Base-by-base conservation (phyloP, 768 basidiomycete species). In the Russula foetens region DNA sequence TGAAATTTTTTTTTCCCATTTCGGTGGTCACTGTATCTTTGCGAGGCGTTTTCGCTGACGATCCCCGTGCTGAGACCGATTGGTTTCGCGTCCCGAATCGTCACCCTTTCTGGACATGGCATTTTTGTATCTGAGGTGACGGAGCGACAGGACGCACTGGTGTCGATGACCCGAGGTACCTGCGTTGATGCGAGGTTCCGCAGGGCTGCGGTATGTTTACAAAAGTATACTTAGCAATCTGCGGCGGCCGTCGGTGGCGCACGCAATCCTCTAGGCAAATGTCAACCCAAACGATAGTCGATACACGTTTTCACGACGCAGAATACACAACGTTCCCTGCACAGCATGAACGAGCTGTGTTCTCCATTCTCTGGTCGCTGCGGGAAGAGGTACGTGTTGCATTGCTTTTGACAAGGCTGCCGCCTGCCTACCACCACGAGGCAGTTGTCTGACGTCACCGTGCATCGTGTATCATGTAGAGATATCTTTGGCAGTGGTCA, bases 361-460 rank as follows among this genome's bases (percentile, higher is more conserved):
- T 48, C 28, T 17, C 2, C 21, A 23, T 51, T 43, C 23, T 28
- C 47, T 44, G 15, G 29, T 33, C 21, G 21, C 2, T 24, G 5
- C 28, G 28, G 8, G 15, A 26, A 28, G 12, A 29, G 49, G 28
- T 17, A 3, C 38, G 23, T 23, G 41, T 23, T 14, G 43, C 29
- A 35, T 26, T 26, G 33, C 24, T 35, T 19, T 29, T 44, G 50
- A 38, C 44, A 58, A 26, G 43, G 23, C 19, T 46, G 44, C 24
- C n/a, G 31, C 55, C 55, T 46, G 35, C 46, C 55, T 56, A 35
- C 15, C 24, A 17, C 31, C 50, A 53, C 44, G 58, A 59, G 50
- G 50, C 50, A 52, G 33, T n/a, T 19, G 44, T 33, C 19, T 50
- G 50, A 59, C 58, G 58, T 59, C 58, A 59, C 35, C 28, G 12